Evolutionary conservation across 345 rosid species (phyloP).

Genomic region (Euphorbia lathyris): DNA sequence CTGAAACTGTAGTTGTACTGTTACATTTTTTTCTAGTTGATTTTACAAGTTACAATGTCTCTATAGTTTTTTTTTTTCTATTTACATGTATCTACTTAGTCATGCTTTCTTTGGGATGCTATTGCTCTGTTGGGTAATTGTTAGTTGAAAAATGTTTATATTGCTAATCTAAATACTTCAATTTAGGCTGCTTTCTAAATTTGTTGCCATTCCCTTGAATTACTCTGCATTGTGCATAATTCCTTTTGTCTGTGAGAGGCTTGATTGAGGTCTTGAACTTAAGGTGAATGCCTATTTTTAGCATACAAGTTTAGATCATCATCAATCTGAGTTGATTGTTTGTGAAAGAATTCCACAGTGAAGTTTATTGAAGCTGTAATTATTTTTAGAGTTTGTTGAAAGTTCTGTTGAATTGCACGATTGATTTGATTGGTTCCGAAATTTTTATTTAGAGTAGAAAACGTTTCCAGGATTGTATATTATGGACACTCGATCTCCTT

Average conservation of each 20-base stretch:
- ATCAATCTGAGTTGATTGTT: background rate
- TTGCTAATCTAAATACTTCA: background rate
- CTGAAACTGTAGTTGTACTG: slow-evolving; percentile 3
- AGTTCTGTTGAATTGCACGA: background rate
- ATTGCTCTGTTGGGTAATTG: background rate
- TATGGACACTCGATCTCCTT: background rate
- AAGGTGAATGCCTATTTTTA: background rate
- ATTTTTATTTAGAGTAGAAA: background rate
- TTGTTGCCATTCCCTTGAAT: background rate
- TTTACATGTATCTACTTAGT: background rate
- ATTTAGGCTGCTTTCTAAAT: background rate
- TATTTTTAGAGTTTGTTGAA: too few relatives aligned
- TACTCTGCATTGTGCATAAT: background rate
- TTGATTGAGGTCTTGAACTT: background rate
- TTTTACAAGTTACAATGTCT: background rate
- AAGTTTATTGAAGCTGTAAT: background rate
- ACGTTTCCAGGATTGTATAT: background rate
- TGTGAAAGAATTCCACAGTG: background rate
- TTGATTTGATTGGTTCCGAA: background rate
- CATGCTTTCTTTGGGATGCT: background rate
- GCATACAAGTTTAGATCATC: background rate
- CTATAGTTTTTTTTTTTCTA: background rate
- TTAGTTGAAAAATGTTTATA: background rate
- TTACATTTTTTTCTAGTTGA: background rate
- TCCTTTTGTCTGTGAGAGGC: background rate